phyloP scores from a whole-genome alignment of 2,329 filamentous ascomycete species.

The Coleophoma crateriformis region DNA sequence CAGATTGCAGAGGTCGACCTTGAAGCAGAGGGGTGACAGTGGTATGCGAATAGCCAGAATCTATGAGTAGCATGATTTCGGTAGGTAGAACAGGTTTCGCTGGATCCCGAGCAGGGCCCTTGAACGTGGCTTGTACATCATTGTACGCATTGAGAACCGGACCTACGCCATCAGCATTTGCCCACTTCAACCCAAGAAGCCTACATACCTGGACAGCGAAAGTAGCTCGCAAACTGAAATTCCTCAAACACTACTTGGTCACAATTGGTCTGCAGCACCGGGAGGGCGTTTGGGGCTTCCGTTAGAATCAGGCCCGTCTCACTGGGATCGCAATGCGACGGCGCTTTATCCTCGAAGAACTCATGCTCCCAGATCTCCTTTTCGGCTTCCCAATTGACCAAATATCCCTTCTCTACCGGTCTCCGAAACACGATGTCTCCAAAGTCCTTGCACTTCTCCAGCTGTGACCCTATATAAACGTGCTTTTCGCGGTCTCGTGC shows the following conservation, averaged over 20 bases:
- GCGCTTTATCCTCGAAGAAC: conserved; percentile 68
- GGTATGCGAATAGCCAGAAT: conserved; percentile 90
- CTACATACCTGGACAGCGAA: conserved; percentile 61
- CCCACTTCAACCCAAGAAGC: no score
- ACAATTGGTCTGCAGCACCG: conserved; percentile 77
- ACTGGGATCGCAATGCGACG: conserved; percentile 64
- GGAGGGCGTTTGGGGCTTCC: conserved; percentile 79
- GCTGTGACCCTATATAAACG: conserved; percentile 73
- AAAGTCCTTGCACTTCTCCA: conserved; percentile 78
- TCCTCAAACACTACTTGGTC: conserved; percentile 98
- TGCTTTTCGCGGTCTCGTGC: conserved; percentile 75
- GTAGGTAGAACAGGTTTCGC: conserved; percentile 47
- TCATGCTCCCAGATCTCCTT: conserved; percentile 93
- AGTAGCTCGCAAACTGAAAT: conserved; percentile 86
- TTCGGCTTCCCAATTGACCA: conserved; percentile 95
- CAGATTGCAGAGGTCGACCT: conserved; percentile 74
- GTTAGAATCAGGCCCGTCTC: conserved; percentile 81
- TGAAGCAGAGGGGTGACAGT: conserved; percentile 82
- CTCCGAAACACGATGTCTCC: conserved; percentile 82
- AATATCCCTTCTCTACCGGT: conserved; percentile 88
- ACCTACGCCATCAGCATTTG: conserved; percentile 36
- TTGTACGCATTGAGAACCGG: conserved; percentile 78
- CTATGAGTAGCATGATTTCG: conserved; percentile 82
- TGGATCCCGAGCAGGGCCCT: conserved; percentile 45
- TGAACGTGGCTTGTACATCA: conserved; percentile 65